Base-by-base conservation (phyloP, 2,329 filamentous ascomycete species). In the Ilyonectria destructans region DNA sequence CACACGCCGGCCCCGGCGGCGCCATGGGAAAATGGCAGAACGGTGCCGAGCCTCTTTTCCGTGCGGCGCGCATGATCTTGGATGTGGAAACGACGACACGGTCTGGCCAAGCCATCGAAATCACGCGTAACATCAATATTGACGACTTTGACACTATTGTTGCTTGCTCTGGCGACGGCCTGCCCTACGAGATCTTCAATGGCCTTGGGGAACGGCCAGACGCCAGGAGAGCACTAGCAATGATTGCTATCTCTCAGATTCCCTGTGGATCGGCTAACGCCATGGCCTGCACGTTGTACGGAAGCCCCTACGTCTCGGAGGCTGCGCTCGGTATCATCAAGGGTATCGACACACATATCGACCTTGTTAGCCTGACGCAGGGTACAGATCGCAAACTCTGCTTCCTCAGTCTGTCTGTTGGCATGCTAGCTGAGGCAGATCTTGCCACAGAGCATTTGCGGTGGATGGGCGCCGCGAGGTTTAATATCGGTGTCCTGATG, bases 251-350 rank as follows among this genome's bases (percentile, higher is more conserved):
- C 1, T 91, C 91, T 21, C 94, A 97, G 77, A 87, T 99, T 37
- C 96, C 96, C 1, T 97, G 95, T 77, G 96, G 96, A 15, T 96
- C 93, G 57, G 96, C 96, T 6, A 99, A 99, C 80, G 96, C 94
- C 21, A 93, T 98, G 90, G 93, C 93, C 69, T 91, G 92, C 83
- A 98, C 98, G 79, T 83, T 97, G 54, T 94, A 94, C 72, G 96
- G 96, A 5, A 95, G 95, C 1, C 88, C 91, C 70, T 90, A 89
- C 70, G 88, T 93, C 10, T 93, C 90, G 67, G 80, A 93, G 51
- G 94, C 95, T 0, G 94, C 96, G 1, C 84, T 98, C 69, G 91
- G 90, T 29, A 91, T 98, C 54, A 89, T 98, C 76, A 99, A 99
- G 80, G 96, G 94, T 12, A 83, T 96, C 15, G 88, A 91, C 19